phyloP scores from a whole-genome alignment of 331 rosid species.

The Malus hybrid region DNA sequence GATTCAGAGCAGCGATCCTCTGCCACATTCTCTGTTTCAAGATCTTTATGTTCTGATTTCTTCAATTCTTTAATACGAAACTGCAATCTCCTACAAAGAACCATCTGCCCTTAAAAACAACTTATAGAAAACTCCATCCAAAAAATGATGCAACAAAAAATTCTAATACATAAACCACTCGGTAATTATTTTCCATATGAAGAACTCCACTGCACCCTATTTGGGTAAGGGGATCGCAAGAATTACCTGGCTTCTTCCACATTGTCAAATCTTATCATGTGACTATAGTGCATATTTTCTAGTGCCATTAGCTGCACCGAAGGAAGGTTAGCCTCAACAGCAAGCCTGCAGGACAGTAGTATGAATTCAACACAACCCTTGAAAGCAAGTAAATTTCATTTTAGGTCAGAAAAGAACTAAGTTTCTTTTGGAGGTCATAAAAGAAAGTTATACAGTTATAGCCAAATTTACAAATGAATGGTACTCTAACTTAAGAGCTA shows the following conservation, averaged over 20 bases:
- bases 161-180: neutral
- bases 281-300: conserved; percentile 89
- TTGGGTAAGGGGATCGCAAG: neutral
- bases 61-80: conserved; percentile 54
- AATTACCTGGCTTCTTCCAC: conserved; percentile 72
- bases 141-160: neutral
- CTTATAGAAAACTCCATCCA: neutral
- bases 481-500: neutral
- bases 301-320: conserved; percentile 63
- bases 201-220: neutral
- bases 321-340: conserved; percentile 64
- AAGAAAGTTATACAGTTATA: neutral
- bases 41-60: conserved; percentile 28
- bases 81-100: conserved; percentile 65
- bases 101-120: conserved; percentile 10
- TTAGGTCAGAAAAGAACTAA: neutral
- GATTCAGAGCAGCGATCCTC: conserved; percentile 79
- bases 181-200: neutral
- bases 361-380: conserved; percentile 19
- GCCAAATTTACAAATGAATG: neutral
- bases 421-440: neutral
- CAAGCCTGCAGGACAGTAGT: conserved; percentile 40
- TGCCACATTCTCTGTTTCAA: conserved; percentile 24
- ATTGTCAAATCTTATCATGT: conserved; percentile 78
- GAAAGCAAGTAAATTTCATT: conserved; percentile 8